Evolutionary conservation across 768 basidiomycete genomes (phyloP), one percentile per base, ranked within the genome.

Genomic region (Tylopilus subfusipes): DNA sequence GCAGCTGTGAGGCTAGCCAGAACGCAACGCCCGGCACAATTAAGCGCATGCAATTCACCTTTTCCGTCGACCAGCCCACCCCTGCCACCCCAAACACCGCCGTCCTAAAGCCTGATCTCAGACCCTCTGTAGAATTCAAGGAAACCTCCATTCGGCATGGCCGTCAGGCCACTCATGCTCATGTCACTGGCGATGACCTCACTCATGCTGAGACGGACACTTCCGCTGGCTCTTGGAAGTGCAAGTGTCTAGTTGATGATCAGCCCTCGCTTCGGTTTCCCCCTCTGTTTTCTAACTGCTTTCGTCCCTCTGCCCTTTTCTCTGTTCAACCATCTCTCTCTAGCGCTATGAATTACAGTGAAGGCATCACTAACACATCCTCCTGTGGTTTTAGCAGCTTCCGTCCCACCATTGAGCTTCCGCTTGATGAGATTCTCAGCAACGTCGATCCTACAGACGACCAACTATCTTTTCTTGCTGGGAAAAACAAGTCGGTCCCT

Each of bases 41-140:
- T 72, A 87, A 90, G 60, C 84, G 90, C 42, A 91, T 92, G 89
- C 90, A 93, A 62, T 93, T 91, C 73, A 93, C 90, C 1, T 93
- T 93, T 70, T 86, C 86, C 60, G 78, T 92, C 60, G 90, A 92
- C 70, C 84, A 86, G 55, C 86, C 85, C n/a, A 63, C 74, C 16
- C 76, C 79, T 2, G 67, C 79, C 21, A 68, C 68, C 14, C 71
- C 78, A 16, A 77, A 76, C 55, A 63, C 73, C 19, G 33, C 54
- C 22, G 79, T 80, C 59, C 79, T 80, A 63, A 88, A 86, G 67
- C 86, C 85, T 6, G 83, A 85, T 68, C 72, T 82, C 22, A 83
- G 82, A 63, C 86, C 85, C 6, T 84, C 83, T 18, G 71, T 77
- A 1, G 85, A 86, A 59, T 85, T 85, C 74, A 80, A 76, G 63